Conservation (phyloP, 1,139 yeast species). For the Yamadazyma taylorii region DNA sequence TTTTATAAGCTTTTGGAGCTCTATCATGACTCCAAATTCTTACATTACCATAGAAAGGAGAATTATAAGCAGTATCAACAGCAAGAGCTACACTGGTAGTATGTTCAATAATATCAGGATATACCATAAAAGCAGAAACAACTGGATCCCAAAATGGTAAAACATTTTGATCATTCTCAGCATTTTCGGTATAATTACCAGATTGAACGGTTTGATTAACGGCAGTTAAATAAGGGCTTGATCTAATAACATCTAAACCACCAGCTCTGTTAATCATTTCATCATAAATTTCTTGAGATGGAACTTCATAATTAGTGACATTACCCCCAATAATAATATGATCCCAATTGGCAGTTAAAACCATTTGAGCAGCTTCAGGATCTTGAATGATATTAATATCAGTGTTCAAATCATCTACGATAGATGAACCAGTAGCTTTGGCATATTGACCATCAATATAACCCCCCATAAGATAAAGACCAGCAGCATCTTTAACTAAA, state of each 20-base stretch:
- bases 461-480: constrained; percentile 44
- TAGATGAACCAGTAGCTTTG: constrained; percentile 28
- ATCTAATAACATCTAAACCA: constrained; percentile 21
- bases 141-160: constrained; percentile 44
- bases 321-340: constrained; percentile 38
- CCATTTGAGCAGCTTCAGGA: constrained; percentile 46
- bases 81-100: constrained; percentile 28
- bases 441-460: constrained; percentile 39
- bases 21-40: constrained; percentile 32
- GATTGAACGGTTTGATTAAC: constrained; percentile 25
- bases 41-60: constrained; percentile 40
- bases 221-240: constrained; percentile 24
- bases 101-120: constrained; percentile 29
- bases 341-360: constrained; percentile 38
- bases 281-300: constrained; percentile 38
- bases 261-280: constrained; percentile 31
- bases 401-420: constrained; percentile 33
- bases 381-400: constrained; percentile 44
- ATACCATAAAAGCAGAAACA: constrained; percentile 32
- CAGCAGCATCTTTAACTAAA: constrained; percentile 36
- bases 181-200: constrained; percentile 27
- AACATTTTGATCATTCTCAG: constrained; percentile 21
- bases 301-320: constrained; percentile 37
- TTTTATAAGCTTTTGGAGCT: constrained; percentile 28
- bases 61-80: constrained; percentile 36